These are phyloP conservation scores for Syzygium aqueum DNA, from an alignment of 345 rosid species.

Conservation along the genomic window DNA sequence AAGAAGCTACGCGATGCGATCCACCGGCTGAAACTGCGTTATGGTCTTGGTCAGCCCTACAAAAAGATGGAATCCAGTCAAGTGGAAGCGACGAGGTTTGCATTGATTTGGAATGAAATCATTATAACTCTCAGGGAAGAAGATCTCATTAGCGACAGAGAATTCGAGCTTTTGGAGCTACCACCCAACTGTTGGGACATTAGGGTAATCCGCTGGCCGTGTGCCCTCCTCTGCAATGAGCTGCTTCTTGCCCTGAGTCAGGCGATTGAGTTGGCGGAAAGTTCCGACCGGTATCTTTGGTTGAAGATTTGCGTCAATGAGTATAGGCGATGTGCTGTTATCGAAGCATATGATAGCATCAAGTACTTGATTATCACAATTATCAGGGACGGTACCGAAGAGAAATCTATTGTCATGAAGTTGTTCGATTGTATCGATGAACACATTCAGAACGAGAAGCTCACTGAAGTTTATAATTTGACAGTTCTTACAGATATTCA, in stretches of 20 bases:
- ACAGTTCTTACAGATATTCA: slow-evolving; percentile 43
- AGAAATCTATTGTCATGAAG: slow-evolving; percentile 44
- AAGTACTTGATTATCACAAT: slow-evolving; percentile 48
- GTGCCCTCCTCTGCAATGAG: slow-evolving; percentile 81
- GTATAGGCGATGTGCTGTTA: slow-evolving; percentile 82
- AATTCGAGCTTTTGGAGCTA: slow-evolving; percentile 72
- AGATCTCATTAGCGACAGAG: slow-evolving; percentile 67
- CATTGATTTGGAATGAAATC: slow-evolving; percentile 89
- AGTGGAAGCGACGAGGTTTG: slow-evolving; percentile 80
- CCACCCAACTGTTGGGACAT: slow-evolving; percentile 81
- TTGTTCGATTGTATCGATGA: slow-evolving; percentile 48
- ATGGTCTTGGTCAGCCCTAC: slow-evolving; percentile 79
- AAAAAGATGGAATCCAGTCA: slow-evolving; percentile 77
- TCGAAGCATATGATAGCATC: slow-evolving; percentile 83
- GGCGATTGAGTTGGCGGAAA: slow-evolving; percentile 61
- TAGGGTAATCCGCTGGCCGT: slow-evolving; percentile 88
- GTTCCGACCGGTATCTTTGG: slow-evolving; percentile 79
- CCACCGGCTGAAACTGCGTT: slow-evolving; percentile 62
- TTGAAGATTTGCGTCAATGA: slow-evolving; percentile 64
- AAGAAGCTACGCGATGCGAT: slow-evolving; percentile 76
- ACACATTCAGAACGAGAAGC: slow-evolving; percentile 25
- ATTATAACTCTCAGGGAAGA: slow-evolving; percentile 70
- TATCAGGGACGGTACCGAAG: slow-evolving; percentile 44
- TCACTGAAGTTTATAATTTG: slow-evolving; percentile 38
- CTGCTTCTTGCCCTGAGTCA: slow-evolving; percentile 75